Base-by-base conservation (phyloP, 495 filamentous ascomycete species). In the Xylaria scruposa region DNA sequence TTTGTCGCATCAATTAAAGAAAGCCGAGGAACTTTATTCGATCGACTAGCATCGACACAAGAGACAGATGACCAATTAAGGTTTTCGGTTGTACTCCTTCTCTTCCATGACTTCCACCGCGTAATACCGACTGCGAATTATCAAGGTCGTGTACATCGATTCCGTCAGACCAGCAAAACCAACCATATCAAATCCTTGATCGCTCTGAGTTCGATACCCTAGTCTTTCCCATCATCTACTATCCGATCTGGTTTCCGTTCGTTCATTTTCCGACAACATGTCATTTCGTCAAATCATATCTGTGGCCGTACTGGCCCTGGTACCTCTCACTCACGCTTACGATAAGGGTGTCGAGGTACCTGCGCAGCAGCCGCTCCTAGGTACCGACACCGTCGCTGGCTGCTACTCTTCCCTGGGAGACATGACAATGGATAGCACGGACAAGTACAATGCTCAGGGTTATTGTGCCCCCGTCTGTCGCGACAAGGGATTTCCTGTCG, bases 301-400 rank as follows among this genome's bases (percentile, higher is more conserved):
- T 49, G 74, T 70, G 71, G 77, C 74, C 70, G 54, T 79, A 2
- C 38, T 79, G 71, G 74, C 76, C 70, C 17, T 79, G 12, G 71
- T 71, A 29, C 67, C 75, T 0, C 31, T 79, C 12, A 47, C 66
- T 17, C 33, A 47, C 5, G 70, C 67, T 13, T 59, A 46, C 40
- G 72, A 71, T 19, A 58, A 66, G 33, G 68, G 68, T 29, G 62
- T 72, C 13, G 59, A 79, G 44, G 36, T 66, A 44, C 62, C 77
- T 12, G 46, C 73, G 7, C 49, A 75, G 59, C 58, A 36, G 17
- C 66, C 77, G 3, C 26, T 71, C 5, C 40, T 66, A 3, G 77
- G 77, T 9, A 72, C 71, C 36, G 75, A 77, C 72, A 79, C 76
- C 1, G 77, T 79, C 26, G 75, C 77, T n/a, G 77, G 77, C 33